Conservation (phyloP, 805 yeast species). For the Danielia oregonensis region DNA sequence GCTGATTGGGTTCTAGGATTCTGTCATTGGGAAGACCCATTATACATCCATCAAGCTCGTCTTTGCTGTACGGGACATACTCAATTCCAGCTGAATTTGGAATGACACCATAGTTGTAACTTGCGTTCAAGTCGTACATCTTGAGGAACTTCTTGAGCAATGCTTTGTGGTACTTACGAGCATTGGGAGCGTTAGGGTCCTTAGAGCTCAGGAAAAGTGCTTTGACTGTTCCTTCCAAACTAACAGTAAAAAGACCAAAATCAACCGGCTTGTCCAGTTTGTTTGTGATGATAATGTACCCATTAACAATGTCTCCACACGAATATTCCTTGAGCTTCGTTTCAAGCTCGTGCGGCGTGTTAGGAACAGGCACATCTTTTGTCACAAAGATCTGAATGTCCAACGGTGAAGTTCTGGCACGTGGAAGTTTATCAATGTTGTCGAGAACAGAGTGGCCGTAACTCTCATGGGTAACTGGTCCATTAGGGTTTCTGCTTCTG, state of each 20-base stretch:
- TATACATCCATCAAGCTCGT: conserved; percentile 42
- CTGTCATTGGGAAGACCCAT: conserved; percentile 50
- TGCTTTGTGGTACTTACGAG: conserved; percentile 23
- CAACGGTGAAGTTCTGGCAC: conserved; percentile 37
- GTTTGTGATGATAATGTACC: conserved; percentile 47
- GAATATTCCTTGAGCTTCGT: conserved; percentile 44
- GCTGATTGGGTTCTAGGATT: conserved; percentile 44
- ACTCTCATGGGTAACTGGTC: conserved; percentile 12
- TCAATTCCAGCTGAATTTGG: conserved; percentile 51
- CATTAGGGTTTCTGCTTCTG: background rate
- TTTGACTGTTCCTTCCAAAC: conserved; percentile 33
- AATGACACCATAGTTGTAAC: conserved; percentile 45
- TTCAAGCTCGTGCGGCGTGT: conserved; percentile 36
- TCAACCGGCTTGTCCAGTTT: conserved; percentile 40
- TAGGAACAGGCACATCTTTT: conserved; percentile 48
- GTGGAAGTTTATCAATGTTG: conserved; percentile 48
- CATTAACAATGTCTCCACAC: conserved; percentile 40
- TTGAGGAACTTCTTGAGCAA: conserved; percentile 49
- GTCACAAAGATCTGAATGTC: conserved; percentile 50
- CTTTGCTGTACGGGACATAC: conserved; percentile 42
- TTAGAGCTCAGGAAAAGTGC: conserved; percentile 12
- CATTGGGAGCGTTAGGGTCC: conserved; percentile 16
- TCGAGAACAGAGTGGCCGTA: conserved; percentile 49
- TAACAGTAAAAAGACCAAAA: conserved; percentile 39
- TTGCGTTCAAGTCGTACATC: conserved; percentile 60